Evolutionary conservation across 2,329 filamentous ascomycete species (phyloP), one percentile per base, ranked within the genome.

Genomic region (Fusarium coffeatum): DNA sequence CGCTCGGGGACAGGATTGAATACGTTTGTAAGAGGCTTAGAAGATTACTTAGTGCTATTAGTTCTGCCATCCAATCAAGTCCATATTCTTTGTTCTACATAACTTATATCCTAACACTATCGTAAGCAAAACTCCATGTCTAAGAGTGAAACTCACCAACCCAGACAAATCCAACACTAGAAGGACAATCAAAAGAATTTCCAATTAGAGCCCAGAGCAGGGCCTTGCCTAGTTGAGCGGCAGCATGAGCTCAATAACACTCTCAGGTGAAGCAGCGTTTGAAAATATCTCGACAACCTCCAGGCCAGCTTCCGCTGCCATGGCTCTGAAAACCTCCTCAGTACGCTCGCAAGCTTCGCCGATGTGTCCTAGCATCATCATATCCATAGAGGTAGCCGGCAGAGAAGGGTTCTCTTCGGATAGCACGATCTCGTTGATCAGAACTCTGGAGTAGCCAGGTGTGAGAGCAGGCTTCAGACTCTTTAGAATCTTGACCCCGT

Each of bases 401-500:
- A 55, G 46, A 7, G 59, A 63, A 8, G 64, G 64, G 10, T 49
- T 48, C 32, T 68, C 59, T 30, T 68, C 64, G 0, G 59, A 64
- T 5, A 69, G 22, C 4, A 71, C 66, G 18, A 66, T 67, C 37
- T 70, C 64, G 18, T 69, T 67, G 28, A 70, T 41, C 11, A 70
- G 25, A 8, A 72, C 25, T 20, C 37, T 65, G 27, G 57, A 64
- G 42, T 71, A 71, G 6, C 69, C 60, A 8, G 59, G 59, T 42
- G 45, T 63, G 74, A 81, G 76, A 11, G 79, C 78, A 6, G 67
- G 64, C 5, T 70, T 58, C 6, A 80, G 50, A 5, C 72, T 74
- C 43, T 70, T 54, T 8, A 82, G 70, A 2, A 81, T 80, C 23
- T 69, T 53, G 2, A 76, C 73, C 27, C 72, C 76, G 16, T 75